A percentile compares a stretch with the other conserved stretches of the same genome.
phyloP scores from a whole-genome alignment of 257 asterid genomes.

The Nicotiana tomentosiformis region DNA sequence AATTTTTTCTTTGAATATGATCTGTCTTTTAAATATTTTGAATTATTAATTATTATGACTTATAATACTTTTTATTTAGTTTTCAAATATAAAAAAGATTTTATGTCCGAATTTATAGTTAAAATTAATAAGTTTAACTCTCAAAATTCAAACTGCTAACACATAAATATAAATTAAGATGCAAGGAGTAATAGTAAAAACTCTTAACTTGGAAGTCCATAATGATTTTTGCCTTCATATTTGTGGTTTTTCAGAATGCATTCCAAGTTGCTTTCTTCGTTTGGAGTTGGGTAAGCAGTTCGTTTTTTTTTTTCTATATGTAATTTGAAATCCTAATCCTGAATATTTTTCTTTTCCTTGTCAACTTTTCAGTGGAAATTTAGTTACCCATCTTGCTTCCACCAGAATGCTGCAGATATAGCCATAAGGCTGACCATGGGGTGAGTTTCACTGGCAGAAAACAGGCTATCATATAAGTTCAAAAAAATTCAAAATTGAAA shows the following conservation, averaged over 20 bases:
- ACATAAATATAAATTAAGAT: too few relatives aligned
- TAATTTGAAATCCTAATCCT: not conserved
- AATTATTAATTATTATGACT: too few relatives aligned
- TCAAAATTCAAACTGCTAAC: too few relatives aligned
- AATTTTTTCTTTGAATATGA: too few relatives aligned
- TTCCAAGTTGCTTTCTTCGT: slow-evolving; percentile 17
- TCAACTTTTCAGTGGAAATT: slow-evolving; percentile 1
- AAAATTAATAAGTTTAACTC: too few relatives aligned
- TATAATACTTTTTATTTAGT: too few relatives aligned
- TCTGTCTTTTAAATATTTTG: too few relatives aligned
- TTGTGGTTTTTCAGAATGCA: slow-evolving; percentile 10
- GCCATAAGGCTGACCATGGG: slow-evolving; percentile 19
- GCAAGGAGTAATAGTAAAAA: not conserved
- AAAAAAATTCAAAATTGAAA: too few relatives aligned
- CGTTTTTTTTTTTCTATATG: not conserved
- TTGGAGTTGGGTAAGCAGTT: slow-evolving; percentile 19
- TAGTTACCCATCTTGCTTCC: slow-evolving; percentile 15
- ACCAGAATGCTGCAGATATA: slow-evolving; percentile 7
- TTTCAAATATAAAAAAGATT: too few relatives aligned
- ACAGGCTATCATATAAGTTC: not conserved
- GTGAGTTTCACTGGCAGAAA: not conserved
- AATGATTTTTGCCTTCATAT: not conserved
- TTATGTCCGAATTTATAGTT: too few relatives aligned
- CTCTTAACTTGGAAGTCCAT: not conserved
- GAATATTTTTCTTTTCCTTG: not conserved